These are phyloP conservation scores for Oryza australiensis DNA, from an alignment of 176 grass and related monocot species.

Conservation along the genomic window DNA sequence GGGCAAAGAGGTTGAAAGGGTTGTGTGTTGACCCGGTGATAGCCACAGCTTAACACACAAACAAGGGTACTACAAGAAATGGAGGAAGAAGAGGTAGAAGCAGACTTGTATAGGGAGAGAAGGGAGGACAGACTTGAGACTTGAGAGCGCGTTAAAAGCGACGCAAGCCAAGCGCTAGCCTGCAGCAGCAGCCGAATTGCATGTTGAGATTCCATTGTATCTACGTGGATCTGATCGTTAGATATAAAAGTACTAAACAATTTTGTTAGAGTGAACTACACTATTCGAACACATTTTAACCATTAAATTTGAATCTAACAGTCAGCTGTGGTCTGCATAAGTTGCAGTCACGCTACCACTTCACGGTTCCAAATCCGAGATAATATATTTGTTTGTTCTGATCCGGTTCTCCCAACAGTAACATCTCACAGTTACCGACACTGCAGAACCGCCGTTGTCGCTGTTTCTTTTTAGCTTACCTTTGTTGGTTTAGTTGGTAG, in stretches of 20 bases:
- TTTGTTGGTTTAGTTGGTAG: not conserved
- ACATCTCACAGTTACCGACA: not conserved
- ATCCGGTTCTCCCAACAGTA: not conserved
- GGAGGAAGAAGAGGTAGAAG: not conserved
- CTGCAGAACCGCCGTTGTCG: too few relatives aligned
- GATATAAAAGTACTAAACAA: too few relatives aligned
- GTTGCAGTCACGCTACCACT: too few relatives aligned
- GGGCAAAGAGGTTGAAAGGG: slow-evolving; percentile 38
- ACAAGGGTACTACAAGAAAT: not conserved
- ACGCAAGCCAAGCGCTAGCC: not conserved
- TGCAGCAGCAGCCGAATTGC: not conserved
- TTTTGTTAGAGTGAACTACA: too few relatives aligned
- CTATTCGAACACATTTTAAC: too few relatives aligned
- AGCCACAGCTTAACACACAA: slow-evolving; percentile 13
- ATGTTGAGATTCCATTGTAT: too few relatives aligned
- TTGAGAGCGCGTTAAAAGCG: not conserved
- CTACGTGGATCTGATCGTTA: too few relatives aligned
- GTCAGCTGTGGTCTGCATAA: too few relatives aligned
- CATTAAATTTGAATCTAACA: too few relatives aligned
- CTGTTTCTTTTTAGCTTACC: not conserved
- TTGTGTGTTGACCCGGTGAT: slow-evolving; percentile 37
- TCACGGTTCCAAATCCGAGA: too few relatives aligned
- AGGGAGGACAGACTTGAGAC: too few relatives aligned
- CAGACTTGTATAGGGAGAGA: not conserved
- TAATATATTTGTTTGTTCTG: too few relatives aligned